These are phyloP conservation scores for Chlamydomonas schloesseri DNA, from an alignment of 139 green algal species.

Conservation along the genomic window DNA sequence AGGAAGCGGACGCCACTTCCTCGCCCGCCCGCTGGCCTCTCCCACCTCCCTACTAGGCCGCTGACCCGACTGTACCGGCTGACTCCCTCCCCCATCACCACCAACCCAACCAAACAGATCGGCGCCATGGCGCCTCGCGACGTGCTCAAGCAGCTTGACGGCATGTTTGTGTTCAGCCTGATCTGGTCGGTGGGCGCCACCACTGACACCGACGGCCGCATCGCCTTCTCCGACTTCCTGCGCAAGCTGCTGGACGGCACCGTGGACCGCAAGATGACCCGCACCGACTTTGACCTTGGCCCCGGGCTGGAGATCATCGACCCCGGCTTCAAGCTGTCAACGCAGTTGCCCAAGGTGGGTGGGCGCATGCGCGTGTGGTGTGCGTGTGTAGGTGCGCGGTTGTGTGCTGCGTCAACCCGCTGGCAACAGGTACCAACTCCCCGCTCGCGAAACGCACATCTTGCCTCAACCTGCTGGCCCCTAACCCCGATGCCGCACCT, in stretches of 20 bases:
- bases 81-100: too few species aligned
- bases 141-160: constrained; percentile 62
- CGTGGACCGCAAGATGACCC: constrained; percentile 48
- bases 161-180: constrained; percentile 75
- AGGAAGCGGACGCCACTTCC: too few species aligned
- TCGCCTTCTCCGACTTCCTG: constrained; percentile 69
- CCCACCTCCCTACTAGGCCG: too few species aligned
- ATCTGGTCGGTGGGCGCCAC: constrained; percentile 48
- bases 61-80: too few species aligned
- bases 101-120: too few species aligned
- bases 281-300: constrained; percentile 77
- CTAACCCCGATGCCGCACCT: too few species aligned
- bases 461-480: too few species aligned
- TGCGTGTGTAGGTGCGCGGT: too few species aligned
- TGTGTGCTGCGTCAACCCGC: too few species aligned
- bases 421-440: too few species aligned
- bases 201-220: constrained; percentile 63
- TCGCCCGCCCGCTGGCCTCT: background rate
- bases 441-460: too few species aligned
- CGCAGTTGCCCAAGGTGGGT: constrained; percentile 57
- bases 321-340: constrained; percentile 63
- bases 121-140: background rate
- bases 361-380: too few species aligned
- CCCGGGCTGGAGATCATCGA: constrained; percentile 71
- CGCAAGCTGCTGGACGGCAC: constrained; percentile 62